Evolutionary conservation across 768 basidiomycete species (phyloP).

Genomic region (Neoboletus subvelutipes): DNA sequence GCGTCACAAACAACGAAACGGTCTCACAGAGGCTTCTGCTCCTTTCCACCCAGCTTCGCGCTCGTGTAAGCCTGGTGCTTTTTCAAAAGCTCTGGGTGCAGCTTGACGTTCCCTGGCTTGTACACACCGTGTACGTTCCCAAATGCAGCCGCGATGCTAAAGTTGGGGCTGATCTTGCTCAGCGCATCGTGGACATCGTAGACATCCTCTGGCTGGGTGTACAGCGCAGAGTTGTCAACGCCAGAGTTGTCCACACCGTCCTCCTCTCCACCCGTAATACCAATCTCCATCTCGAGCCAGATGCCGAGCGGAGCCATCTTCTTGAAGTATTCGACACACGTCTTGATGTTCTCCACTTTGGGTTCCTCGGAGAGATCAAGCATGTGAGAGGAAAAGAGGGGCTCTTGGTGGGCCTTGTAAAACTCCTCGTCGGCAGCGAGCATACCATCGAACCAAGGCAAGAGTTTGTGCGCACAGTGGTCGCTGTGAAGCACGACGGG

Average conservation of each 20-base stretch:
- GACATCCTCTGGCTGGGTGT: slow-evolving; percentile 97
- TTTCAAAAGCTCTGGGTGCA: slow-evolving; percentile 86
- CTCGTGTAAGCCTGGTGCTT: slow-evolving; percentile 85
- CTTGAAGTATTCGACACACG: slow-evolving; percentile 91
- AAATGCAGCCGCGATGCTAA: slow-evolving; percentile 97
- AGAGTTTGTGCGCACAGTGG: slow-evolving; percentile 97
- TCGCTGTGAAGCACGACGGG: slow-evolving; percentile 98
- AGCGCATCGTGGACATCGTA: slow-evolving; percentile 89
- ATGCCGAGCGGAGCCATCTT: slow-evolving; percentile 89
- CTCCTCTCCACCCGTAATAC: slow-evolving; percentile 99
- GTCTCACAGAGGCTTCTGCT: slow-evolving; percentile 78
- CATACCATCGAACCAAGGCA: slow-evolving; percentile 99
- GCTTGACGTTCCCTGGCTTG: slow-evolving; percentile 96
- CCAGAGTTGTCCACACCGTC: slow-evolving; percentile 98
- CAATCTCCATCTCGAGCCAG: slow-evolving; percentile 99
- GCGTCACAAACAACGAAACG: not conserved
- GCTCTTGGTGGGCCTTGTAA: slow-evolving; percentile 83
- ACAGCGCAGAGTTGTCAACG: slow-evolving; percentile 90
- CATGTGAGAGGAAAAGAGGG: slow-evolving; percentile 98
- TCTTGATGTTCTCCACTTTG: slow-evolving; percentile 92
- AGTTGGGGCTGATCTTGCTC: slow-evolving; percentile 82
- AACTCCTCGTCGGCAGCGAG: slow-evolving; percentile 93
- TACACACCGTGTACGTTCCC: slow-evolving; percentile 99
- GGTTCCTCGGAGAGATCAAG: slow-evolving; percentile 93
- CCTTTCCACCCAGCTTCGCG: slow-evolving; percentile 61